These are phyloP conservation scores for Fomitopsis pinicola DNA, from an alignment of 1,284 basidiomycete species.

Conservation along the genomic window DNA sequence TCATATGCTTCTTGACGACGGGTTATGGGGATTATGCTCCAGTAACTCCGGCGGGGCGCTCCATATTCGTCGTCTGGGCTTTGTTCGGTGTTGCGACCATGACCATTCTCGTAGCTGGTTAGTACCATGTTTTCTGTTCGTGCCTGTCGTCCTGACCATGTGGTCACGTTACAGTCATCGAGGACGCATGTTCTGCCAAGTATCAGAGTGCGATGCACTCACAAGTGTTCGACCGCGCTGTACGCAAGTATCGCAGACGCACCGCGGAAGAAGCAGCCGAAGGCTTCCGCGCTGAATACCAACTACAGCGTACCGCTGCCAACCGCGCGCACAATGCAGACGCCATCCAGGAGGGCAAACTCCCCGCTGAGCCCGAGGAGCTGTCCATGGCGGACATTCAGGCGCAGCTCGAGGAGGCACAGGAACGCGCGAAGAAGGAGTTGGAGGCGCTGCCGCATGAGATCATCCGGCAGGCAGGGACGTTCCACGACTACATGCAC, in stretches of 20 bases:
- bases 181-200: slow-evolving; percentile 55
- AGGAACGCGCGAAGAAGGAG: slow-evolving; percentile 27
- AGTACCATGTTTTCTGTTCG: slow-evolving; percentile 14
- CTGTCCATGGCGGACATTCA: slow-evolving; percentile 14
- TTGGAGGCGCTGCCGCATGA: slow-evolving; percentile 47
- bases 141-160: slow-evolving; percentile 4
- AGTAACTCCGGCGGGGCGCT: slow-evolving; percentile 60
- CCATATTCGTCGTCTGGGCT: slow-evolving; percentile 81
- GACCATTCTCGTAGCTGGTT: slow-evolving; percentile 69
- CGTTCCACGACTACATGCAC: slow-evolving; percentile 43
- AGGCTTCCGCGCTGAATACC: slow-evolving; percentile 6
- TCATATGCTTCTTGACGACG: slow-evolving; percentile 62
- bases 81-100: slow-evolving; percentile 72
- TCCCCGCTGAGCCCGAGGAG: background rate
- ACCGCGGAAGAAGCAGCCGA: slow-evolving; percentile 13
- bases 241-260: slow-evolving; percentile 38
- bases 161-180: slow-evolving; percentile 41
- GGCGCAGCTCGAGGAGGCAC: slow-evolving; percentile 10
- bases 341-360: background rate
- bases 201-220: slow-evolving; percentile 50
- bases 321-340: slow-evolving; percentile 2
- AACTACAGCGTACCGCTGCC: background rate
- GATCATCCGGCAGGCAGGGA: slow-evolving; percentile 42
- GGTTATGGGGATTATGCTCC: slow-evolving; percentile 71
- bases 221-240: slow-evolving; percentile 41